A percentile compares a stretch with the other conserved stretches of the same genome.
These are phyloP conservation scores for Blastosporella zonata DNA, from an alignment of 1,284 basidiomycete species.

Conservation along the genomic window DNA sequence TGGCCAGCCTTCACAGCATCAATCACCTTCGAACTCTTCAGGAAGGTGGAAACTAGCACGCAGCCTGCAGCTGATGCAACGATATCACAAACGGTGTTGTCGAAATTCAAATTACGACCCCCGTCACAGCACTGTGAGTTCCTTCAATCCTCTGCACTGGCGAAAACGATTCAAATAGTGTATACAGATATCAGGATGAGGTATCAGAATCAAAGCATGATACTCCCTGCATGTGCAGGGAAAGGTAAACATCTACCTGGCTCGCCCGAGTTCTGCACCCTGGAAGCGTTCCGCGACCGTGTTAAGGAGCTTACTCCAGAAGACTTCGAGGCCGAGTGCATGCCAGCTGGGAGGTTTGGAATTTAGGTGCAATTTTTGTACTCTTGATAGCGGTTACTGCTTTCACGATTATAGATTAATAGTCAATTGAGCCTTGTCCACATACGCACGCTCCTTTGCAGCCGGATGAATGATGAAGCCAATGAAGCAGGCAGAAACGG, in stretches of 20 bases:
- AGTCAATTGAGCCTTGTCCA: neutral
- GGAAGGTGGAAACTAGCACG: slow-evolving; percentile 23
- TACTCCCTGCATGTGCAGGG: slow-evolving; percentile 65
- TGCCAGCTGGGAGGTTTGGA: slow-evolving; percentile 23
- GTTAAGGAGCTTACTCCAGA: slow-evolving; percentile 61
- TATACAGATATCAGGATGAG: slow-evolving; percentile 69
- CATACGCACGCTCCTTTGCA: neutral
- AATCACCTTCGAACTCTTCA: slow-evolving; percentile 73
- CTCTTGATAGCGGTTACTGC: neutral
- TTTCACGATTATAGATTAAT: neutral
- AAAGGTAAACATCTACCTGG: slow-evolving; percentile 70
- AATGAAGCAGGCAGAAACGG: neutral
- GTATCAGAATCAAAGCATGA: slow-evolving; percentile 70
- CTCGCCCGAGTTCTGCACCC: slow-evolving; percentile 73
- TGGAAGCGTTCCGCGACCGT: slow-evolving; percentile 62
- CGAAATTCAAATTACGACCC: slow-evolving; percentile 26
- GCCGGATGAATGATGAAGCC: too few species aligned
- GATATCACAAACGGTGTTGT: slow-evolving; percentile 35
- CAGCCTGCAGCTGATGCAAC: slow-evolving; percentile 23
- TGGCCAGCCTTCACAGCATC: slow-evolving; percentile 76
- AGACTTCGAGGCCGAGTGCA: slow-evolving; percentile 66
- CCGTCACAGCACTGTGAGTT: slow-evolving; percentile 44
- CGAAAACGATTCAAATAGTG: neutral
- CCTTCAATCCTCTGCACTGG: slow-evolving; percentile 5
- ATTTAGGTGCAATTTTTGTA: neutral